Base-by-base conservation (phyloP, 2,329 filamentous ascomycete species). In the Colletotrichum sp. region DNA sequence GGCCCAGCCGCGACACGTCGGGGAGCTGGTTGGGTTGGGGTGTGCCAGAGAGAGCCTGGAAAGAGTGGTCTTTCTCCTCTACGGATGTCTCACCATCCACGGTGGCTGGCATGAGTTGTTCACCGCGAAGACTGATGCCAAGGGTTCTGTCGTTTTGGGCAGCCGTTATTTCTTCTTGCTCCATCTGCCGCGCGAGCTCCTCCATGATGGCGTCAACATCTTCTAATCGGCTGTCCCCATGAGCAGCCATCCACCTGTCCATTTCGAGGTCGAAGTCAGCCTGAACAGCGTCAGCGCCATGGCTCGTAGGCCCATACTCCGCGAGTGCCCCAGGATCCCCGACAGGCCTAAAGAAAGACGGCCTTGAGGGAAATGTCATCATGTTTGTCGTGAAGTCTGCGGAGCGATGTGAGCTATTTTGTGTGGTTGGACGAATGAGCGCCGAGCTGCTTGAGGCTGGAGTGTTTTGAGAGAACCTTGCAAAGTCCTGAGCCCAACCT, bases 161-260 rank as follows among this genome's bases (percentile, higher is more conserved):
- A 21, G 52, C 15, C n/a, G 10, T 52, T 52, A 38, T 34, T 12
- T 56, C 28, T 30, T 74, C 55, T 34, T 73, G 58, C 55, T 86
- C 84, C 10, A 87, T 79, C 70, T 87, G 85, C 15, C 80, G 81
- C 8, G 86, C 86, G 78, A 88, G 83, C 70, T 85, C 82, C 43
- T 87, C 85, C 84, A 88, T 87, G 69, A 84, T 83, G 24, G 84
- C 84, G 66, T 87, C 85, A 5, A 87, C 84, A 36, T 86, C 80
- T 28, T 82, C 79, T 81, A 87, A 86, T 55, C 81, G 75, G 8
- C 78, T 65, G 48, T 52, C 73, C 24, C 82, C 81, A 58, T 88
- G 83, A 16, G 71, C 79, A 1, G 83, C 81, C 82, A 87, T 85
- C 86, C 86, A 88, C 28, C 79, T 80, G 8, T 82, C 80, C 82